Base-by-base conservation (phyloP, 2,329 filamentous ascomycete species). In the Acrocalymma vagum region DNA sequence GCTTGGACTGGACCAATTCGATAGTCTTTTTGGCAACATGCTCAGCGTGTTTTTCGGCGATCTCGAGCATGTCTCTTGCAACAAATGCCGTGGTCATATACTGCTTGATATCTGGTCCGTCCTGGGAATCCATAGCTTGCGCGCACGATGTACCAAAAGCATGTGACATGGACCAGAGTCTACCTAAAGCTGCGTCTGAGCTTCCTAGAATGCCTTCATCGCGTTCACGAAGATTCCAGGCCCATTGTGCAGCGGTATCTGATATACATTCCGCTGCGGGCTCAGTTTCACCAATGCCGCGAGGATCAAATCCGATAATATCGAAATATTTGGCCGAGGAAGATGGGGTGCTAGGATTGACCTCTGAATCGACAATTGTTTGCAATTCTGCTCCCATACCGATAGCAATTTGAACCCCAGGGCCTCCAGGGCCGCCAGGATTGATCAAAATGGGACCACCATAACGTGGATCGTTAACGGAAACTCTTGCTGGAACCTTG, bases 51-150 rank as follows among this genome's bases (percentile, higher is more conserved):
- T 53, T 64, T 45, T 80, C 76, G 9, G 73, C 63, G 23, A 80
- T 69, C 26, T 73, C 69, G 6, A 80, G 57, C 74, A 80, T 78
- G 45, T 80, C 77, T 25, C 71, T 61, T 2, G 74, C 76, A 3
- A 76, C 73, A 16, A 69, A 72, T 2, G 75, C 72, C 0, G 77
- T 79, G 11, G 71, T 72, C 29, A 76, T 62, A 52, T 74, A 75
- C 31, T 67, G 60, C 44, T 70, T 70, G 48, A 75, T 72, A 25
- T 74, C 54, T 3, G 59, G 51, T 3, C 53, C 69, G 23, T 61
- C 50, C 25, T 56, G 58, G 5, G 52, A 49, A 2, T 53, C 55
- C n/a, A 53, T 37, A 2, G 51, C 38, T 13, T 54, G 30, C 15
- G 58, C 58, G 47, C 66, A 70, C 3, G 58, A 60, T 10, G 53